A percentile compares a stretch with the other conserved stretches of the same genome.
Evolutionary conservation across 352 stramenopile species (phyloP).

Genomic region (Globisporangium nodosum): DNA sequence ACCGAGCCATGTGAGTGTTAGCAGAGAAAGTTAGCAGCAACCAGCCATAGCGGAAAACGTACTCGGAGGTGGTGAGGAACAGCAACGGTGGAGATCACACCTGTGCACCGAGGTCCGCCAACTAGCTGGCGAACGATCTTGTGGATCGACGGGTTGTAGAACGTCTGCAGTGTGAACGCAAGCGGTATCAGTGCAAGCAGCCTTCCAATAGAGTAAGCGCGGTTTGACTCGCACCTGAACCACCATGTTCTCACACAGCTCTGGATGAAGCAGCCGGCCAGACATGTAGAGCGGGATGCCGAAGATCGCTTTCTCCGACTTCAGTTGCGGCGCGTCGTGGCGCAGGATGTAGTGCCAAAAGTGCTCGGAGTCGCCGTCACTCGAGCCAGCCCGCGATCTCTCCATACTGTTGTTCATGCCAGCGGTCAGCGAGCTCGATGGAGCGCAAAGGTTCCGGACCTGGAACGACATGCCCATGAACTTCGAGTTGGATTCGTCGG

Average conservation of each 20-base stretch:
- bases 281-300: conserved; percentile 83
- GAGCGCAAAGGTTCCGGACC: conserved; percentile 20
- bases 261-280: conserved; percentile 66
- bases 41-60: conserved; percentile 8
- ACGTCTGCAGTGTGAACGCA: conserved; percentile 31
- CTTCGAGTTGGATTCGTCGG: conserved; percentile 84
- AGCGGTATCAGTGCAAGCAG: neutral
- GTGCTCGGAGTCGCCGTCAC: conserved; percentile 20
- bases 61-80: conserved; percentile 41
- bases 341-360: conserved; percentile 71
- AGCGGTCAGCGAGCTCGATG: neutral
- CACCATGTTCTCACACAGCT: conserved; percentile 85
- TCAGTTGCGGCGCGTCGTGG: conserved; percentile 49
- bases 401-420: neutral
- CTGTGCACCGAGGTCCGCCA: conserved; percentile 66
- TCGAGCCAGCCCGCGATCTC: neutral
- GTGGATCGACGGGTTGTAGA: conserved; percentile 82
- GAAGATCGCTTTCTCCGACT: conserved; percentile 74
- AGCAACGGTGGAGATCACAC: conserved; percentile 57
- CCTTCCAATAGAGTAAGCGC: neutral
- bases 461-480: conserved; percentile 80
- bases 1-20: neutral
- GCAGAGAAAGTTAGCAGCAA: neutral
- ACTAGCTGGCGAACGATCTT: conserved; percentile 81
- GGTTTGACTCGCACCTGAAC: conserved; percentile 36